Base-by-base conservation (phyloP, 108 stramenopile genomes). In the Chaetoceros tenuissimus region DNA sequence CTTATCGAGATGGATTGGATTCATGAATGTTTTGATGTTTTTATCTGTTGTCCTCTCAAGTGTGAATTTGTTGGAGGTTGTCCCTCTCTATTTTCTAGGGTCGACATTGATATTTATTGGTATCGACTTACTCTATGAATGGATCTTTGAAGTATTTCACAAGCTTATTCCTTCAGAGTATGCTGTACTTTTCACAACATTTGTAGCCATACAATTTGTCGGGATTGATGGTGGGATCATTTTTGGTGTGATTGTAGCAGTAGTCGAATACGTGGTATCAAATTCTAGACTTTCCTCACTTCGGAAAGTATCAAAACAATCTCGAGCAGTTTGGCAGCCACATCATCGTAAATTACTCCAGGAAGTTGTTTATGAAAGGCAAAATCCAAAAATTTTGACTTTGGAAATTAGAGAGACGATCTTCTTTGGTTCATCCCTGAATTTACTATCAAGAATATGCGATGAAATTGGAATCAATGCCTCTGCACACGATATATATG, bases 21-120 rank as follows among this genome's bases (percentile, higher is more conserved):
- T 81, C 3, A 57, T 90, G 54, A 78, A 84, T 27, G 82, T 85
- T 77, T 48, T 71, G 31, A 74, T 66, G 0, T 87, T 81, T 45
- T 24, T 86, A 44, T 77, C 73, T 27, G 83, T 89, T 21, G 80
- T 94, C 18, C 55, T 81, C 0, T 84, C 83, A 28, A 63, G 78
- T 17, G 69, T 89, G 7, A 89, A 94, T 34, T 74, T 94, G 10
- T 52, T 94, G 31, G 66, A 87, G 55, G 69, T 88, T 0, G 69
- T 79, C 30, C 96, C 98, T 8, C 85, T 87, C 60, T 80, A 84
- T 55, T 99, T 99, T 68, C 97, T 97, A 59, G 96, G 96, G 2
- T 82, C 87, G 5, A 61, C 97, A 23, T 69, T 99, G 44, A 66
- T 89, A 2, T 79, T 97, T 69, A 94, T 99, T 60, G 82, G 92